phyloP scores from a whole-genome alignment of 345 rosid species.

The Lumnitzera racemosa region DNA sequence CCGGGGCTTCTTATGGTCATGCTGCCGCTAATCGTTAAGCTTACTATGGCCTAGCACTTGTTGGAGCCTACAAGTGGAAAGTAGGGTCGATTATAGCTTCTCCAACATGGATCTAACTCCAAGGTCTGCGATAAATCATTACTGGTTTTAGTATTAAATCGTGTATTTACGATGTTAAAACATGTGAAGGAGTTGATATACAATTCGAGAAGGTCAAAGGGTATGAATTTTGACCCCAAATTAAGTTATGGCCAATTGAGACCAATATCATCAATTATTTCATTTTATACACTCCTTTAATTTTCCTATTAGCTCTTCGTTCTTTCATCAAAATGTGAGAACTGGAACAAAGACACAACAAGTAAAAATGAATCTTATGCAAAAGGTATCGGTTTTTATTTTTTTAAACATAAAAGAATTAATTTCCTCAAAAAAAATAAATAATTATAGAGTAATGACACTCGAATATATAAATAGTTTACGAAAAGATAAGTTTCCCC shows the following conservation, averaged over 20 bases:
- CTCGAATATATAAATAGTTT: too few species aligned
- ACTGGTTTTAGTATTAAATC: conserved; percentile 59
- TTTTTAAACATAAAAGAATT: too few species aligned
- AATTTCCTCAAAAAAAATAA: too few species aligned
- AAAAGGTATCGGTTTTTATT: too few species aligned
- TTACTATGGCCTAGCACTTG: conserved; percentile 44
- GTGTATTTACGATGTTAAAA: conserved; percentile 42
- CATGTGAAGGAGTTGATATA: conserved; percentile 36
- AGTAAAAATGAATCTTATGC: too few species aligned
- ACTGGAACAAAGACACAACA: too few species aligned
- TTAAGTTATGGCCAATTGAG: conserved; percentile 48
- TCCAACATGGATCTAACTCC: conserved; percentile 41
- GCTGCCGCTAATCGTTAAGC: conserved; percentile 43
- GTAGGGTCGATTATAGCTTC: conserved; percentile 42
- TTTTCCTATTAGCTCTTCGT: background rate
- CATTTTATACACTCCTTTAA: background rate
- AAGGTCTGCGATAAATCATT: conserved; percentile 28
- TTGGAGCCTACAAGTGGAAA: conserved; percentile 49
- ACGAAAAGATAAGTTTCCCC: too few species aligned
- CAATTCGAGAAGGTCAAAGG: conserved; percentile 18
- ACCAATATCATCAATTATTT: conserved; percentile 11
- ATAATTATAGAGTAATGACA: too few species aligned
- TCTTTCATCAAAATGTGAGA: too few species aligned
- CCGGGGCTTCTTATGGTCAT: conserved; percentile 41
- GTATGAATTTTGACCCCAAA: conserved; percentile 26